Percentiles rank a stretch among this genome's conserved stretches.
These are phyloP conservation scores for Pseudogymnoascus sp. DNA, from an alignment of 2,329 filamentous ascomycete species.

Conservation along the genomic window DNA sequence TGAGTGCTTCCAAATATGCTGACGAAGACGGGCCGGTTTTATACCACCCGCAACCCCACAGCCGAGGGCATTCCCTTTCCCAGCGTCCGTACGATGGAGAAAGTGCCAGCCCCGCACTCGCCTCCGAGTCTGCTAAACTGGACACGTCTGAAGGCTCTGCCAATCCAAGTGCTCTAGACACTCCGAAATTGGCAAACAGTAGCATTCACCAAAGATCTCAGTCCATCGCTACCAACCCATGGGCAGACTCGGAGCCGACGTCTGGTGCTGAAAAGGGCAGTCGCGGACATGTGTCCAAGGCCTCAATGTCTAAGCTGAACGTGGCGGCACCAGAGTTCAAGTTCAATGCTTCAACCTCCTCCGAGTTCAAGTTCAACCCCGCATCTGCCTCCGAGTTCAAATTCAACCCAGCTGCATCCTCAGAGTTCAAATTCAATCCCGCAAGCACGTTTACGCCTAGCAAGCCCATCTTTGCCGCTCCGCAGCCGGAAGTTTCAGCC, in stretches of 20 bases:
- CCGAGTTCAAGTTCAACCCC: slow-evolving; percentile 9
- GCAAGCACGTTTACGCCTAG: slow-evolving; percentile 46
- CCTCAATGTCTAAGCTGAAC: slow-evolving; percentile 73
- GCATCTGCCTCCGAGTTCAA: slow-evolving; percentile 64
- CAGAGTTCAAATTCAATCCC: slow-evolving; percentile 65
- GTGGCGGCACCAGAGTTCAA: slow-evolving; percentile 85
- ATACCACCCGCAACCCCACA: slow-evolving; percentile 69
- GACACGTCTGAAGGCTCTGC: slow-evolving; percentile 63
- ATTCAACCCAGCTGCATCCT: slow-evolving; percentile 76
- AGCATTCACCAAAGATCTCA: slow-evolving; percentile 47
- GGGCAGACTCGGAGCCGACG: slow-evolving; percentile 45
- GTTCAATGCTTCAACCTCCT: slow-evolving; percentile 46
- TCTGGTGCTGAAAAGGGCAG: slow-evolving; percentile 30
- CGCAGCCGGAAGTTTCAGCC: slow-evolving; percentile 38
- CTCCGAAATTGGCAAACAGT: slow-evolving; percentile 46
- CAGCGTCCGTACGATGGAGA: slow-evolving; percentile 57
- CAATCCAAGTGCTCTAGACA: slow-evolving; percentile 65
- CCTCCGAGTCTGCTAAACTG: slow-evolving; percentile 25
- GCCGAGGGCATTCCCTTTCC: slow-evolving; percentile 62
- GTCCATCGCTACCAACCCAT: slow-evolving; percentile 55
- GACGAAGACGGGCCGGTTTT: slow-evolving; percentile 50
- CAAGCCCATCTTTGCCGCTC: slow-evolving; percentile 39
- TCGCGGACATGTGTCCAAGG: slow-evolving; percentile 58
- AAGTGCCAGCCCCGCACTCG: slow-evolving; percentile 35
- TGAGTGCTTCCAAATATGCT: slow-evolving; percentile 38